Percentiles rank a stretch among this genome's conserved stretches.
These are phyloP conservation scores for Tolypocladium nubicola DNA, from an alignment of 2,329 filamentous ascomycete species.

Conservation along the genomic window DNA sequence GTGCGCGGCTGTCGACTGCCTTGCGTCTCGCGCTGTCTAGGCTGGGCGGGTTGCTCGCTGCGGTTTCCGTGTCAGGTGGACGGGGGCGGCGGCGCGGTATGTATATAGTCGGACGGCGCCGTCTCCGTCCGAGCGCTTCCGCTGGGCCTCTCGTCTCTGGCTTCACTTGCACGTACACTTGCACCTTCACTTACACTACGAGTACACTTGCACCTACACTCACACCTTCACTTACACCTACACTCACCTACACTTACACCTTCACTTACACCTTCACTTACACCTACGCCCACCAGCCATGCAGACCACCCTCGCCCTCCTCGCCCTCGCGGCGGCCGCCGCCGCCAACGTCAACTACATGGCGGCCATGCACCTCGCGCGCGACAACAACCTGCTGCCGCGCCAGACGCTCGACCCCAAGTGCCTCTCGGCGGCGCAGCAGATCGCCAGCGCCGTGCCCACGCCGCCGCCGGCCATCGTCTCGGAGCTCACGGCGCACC, in stretches of 20 bases:
- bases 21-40: background rate
- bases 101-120: background rate
- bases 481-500: conserved; percentile 11
- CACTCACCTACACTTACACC: background rate
- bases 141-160: too few relatives aligned
- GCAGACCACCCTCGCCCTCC: conserved; percentile 16
- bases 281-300: conserved; percentile 8
- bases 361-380: conserved; percentile 17
- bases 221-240: background rate
- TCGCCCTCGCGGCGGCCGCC: conserved; percentile 15
- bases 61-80: background rate
- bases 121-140: too few relatives aligned
- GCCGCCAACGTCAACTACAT: conserved; percentile 13
- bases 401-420: conserved; percentile 11
- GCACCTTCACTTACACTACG: background rate
- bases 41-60: background rate
- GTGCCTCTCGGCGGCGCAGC: conserved; percentile 14
- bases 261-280: background rate
- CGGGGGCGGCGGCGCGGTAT: background rate
- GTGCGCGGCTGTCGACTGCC: too few relatives aligned
- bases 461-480: conserved; percentile 19
- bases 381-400: conserved; percentile 10
- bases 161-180: too few relatives aligned
- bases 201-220: background rate
- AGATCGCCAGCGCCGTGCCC: conserved; percentile 15